These are phyloP conservation scores for Penicillium freii DNA, from an alignment of 2,329 filamentous ascomycete genomes.

Conservation along the genomic window DNA sequence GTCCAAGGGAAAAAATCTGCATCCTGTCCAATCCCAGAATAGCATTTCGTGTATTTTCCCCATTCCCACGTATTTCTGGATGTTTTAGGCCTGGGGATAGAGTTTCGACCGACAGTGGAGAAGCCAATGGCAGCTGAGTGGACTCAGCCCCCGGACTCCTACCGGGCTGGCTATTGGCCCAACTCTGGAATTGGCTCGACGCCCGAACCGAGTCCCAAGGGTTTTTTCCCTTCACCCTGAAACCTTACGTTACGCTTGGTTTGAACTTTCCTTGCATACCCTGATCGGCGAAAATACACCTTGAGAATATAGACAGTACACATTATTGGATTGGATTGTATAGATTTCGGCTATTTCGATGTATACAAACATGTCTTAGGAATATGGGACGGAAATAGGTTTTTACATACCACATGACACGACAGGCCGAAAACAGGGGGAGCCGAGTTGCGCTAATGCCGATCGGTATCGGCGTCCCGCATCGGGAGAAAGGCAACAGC, in stretches of 20 bases:
- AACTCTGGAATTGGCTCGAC: background rate
- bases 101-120: constrained; percentile 1
- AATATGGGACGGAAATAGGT: constrained; percentile 2
- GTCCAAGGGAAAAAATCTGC: background rate
- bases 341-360: background rate
- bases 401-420: background rate
- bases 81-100: constrained; percentile 12
- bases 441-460: constrained; percentile 1
- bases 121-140: background rate
- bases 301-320: background rate
- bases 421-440: constrained; percentile 2
- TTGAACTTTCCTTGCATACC: background rate
- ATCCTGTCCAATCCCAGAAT: background rate
- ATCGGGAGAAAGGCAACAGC: constrained; percentile 8
- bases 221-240: background rate
- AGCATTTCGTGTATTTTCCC: background rate
- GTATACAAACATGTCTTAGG: background rate
- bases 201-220: background rate
- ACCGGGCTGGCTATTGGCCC: background rate
- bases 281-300: background rate
- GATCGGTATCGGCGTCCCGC: constrained; percentile 19
- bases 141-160: constrained; percentile 1
- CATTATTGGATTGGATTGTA: background rate
- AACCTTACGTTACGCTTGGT: background rate
- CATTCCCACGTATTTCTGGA: background rate